Base-by-base conservation (phyloP, 2,329 filamentous ascomycete genomes). In the Neodidymelliopsis sp. region DNA sequence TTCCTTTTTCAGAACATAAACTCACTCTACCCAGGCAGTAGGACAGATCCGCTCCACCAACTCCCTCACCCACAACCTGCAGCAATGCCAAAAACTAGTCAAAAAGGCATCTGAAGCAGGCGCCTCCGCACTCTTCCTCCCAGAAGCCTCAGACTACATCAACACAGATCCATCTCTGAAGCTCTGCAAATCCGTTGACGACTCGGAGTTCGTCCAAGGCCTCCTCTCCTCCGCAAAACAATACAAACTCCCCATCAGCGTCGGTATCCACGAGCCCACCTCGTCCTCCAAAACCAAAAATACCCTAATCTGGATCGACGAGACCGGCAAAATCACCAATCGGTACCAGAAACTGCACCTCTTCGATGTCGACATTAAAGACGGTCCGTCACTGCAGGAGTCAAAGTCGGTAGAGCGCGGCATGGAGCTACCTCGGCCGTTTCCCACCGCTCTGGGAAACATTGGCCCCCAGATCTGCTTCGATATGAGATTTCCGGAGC, bases 121-220 rank as follows among this genome's bases (percentile, higher is more conserved):
- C 33, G 92, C 92, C 45, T 89, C 89, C 83, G 84, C 89, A 13
- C 82, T 97, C 38, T 97, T 97, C 76, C 86, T 97, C 42, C 93
- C 93, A 10, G 93, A 97, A 80, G 93, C 93, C 18, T 85, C 84
- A 47, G 91, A 96, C 76, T 97, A 96, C 56, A 91, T 97, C 63
- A 88, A 85, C 15, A 78, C 81, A 2, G 86, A 84, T 0, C 79
- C 86, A 2, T 72, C 82, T 9, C 86, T 92, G 62, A 79, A 83
- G 4, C 84, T 97, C 8, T 91, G 85, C 56, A 82, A 81, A 49
- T 81, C 91, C 2, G 82, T 87, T 28, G 70, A 80, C 2, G 76
- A 79, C 16, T 90, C 85, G 10, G 81, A 84, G 20, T 97, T 97
- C 70, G 87, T 97, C 10, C 75, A 80, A 0, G 91, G 91, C 4